These are phyloP conservation scores for Diaporthe sp. DNA, from an alignment of 2,329 filamentous ascomycete species.

Conservation along the genomic window DNA sequence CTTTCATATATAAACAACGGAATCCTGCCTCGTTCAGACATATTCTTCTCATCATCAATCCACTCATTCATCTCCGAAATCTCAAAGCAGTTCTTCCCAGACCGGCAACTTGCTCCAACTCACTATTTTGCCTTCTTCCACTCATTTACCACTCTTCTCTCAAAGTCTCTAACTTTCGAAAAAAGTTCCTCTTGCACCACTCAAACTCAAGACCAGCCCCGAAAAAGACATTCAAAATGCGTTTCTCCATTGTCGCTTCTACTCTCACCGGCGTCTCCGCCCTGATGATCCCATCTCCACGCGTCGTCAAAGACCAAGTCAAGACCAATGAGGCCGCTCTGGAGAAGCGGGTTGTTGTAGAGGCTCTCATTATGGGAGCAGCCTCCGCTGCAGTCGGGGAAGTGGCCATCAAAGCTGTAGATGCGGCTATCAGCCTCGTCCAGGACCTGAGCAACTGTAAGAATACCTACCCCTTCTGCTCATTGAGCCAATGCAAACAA, in stretches of 20 bases:
- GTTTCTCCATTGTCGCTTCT: slow-evolving; percentile 2
- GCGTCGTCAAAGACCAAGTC: neutral
- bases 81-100: neutral
- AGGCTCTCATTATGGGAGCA: neutral
- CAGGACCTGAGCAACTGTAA: slow-evolving; percentile 4
- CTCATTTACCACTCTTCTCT: neutral
- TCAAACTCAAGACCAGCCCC: too few relatives aligned
- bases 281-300: neutral
- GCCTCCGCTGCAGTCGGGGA: neutral
- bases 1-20: neutral
- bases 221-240: neutral
- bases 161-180: neutral
- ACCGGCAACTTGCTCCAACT: neutral
- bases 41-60: neutral
- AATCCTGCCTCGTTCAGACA: neutral
- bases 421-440: neutral
- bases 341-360: slow-evolving; percentile 5
- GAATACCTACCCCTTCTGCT: neutral
- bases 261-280: neutral
- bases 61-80: neutral
- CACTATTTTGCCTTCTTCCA: neutral
- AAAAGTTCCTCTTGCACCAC: neutral
- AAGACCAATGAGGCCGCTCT: neutral
- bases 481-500: neutral
- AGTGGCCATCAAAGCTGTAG: neutral